Base-by-base conservation (phyloP, 2,329 filamentous ascomycete genomes). In the Ceratocystis cacaofunesta region DNA sequence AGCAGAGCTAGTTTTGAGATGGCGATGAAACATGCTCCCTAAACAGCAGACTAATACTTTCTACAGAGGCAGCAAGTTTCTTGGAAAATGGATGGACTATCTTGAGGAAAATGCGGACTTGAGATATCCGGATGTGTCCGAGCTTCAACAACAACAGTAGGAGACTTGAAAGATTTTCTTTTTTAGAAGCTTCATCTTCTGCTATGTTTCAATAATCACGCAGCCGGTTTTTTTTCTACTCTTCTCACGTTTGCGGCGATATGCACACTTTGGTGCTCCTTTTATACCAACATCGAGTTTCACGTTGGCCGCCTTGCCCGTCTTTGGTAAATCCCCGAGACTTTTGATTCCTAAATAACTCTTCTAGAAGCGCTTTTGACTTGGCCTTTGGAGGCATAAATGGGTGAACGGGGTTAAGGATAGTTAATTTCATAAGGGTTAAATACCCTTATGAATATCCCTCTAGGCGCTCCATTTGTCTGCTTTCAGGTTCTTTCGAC, bases 51-150 rank as follows among this genome's bases (percentile, higher is more conserved):
- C 62, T 57, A 55, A 64, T 32, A 43, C 12, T 12, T 46, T 66
- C 43, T 69, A 70, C 71, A 95, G 90, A 75, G 92, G 92, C 28
- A 91, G 89, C 75, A 80, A 80, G 67, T 97, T 96, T 73, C 80
- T 97, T 68, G 91, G 90, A 75, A 81, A 81, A 68, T 97, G 92
- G 94, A 96, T 96, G 89, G 83, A 81, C 8, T 92, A 88, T 74
- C 79, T 97, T 36, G 92, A 97, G 75, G 90, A 96, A 69, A 79
- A 95, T 71, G 88, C 91, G 6, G 92, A 97, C 76, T 77, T 97
- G 70, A 81, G 94, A 72, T 97, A 96, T 75, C 90, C 92, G 2
- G 88, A 94, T 72, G 72, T 85, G 48, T 74, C 78, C 5, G 74
- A 74, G 12, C 68, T 81, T 15, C 65, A 66, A 52, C 44, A 48